phyloP scores from a whole-genome alignment of 2,329 filamentous ascomycete species.

The Arthrobotrys sinensis region DNA sequence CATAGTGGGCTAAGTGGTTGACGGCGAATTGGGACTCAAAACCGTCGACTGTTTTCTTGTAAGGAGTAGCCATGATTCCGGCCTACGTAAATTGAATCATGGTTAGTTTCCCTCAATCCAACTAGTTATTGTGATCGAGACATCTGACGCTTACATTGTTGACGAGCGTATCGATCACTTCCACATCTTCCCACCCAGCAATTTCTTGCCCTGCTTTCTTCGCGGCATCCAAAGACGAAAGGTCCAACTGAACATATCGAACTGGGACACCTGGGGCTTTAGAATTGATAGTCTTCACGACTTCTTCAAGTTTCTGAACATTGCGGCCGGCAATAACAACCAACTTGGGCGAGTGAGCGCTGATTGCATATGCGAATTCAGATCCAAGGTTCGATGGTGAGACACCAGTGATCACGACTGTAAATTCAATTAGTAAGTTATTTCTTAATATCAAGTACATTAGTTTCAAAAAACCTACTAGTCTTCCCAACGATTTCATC shows the following conservation, averaged over 20 bases:
- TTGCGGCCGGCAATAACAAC: slow-evolving; percentile 71
- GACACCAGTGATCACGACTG: slow-evolving; percentile 69
- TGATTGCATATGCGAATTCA: slow-evolving; percentile 67
- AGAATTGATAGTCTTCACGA: slow-evolving; percentile 66
- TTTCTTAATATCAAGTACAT: background rate
- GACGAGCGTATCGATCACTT: slow-evolving; percentile 68
- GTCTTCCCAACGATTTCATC: slow-evolving; percentile 47
- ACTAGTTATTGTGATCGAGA: too few relatives aligned
- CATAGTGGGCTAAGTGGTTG: slow-evolving; percentile 68
- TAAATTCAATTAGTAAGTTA: background rate
- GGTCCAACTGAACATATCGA: slow-evolving; percentile 67
- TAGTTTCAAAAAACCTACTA: background rate
- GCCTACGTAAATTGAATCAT: slow-evolving; percentile 59
- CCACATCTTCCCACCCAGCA: slow-evolving; percentile 65
- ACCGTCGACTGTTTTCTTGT: slow-evolving; percentile 66
- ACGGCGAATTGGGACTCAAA: slow-evolving; percentile 67
- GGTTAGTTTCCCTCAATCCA: background rate
- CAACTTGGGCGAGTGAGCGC: slow-evolving; percentile 67
- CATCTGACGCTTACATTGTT: too few relatives aligned
- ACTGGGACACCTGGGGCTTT: slow-evolving; percentile 66
- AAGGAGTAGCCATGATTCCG: slow-evolving; percentile 65
- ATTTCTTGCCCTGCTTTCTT: slow-evolving; percentile 68
- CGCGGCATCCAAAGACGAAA: slow-evolving; percentile 68
- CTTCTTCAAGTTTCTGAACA: slow-evolving; percentile 67
- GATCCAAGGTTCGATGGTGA: slow-evolving; percentile 68